A percentile compares a stretch with the other conserved stretches of the same genome.
These are phyloP conservation scores for Saccharomycopsis malanga DNA, from an alignment of 805 yeast species.

Conservation along the genomic window DNA sequence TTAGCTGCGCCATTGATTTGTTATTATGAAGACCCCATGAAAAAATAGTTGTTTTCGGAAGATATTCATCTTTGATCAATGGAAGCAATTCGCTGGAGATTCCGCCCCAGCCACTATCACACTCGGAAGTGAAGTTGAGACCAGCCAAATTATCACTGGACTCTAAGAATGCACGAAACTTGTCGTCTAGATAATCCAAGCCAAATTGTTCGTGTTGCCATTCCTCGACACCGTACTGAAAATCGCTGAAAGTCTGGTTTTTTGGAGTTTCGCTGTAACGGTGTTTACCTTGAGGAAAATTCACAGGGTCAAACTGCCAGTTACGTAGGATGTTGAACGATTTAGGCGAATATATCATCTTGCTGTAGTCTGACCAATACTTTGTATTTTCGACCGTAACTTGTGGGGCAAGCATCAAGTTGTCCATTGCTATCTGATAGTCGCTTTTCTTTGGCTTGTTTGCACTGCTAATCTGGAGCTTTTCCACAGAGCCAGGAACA, in stretches of 20 bases:
- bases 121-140: slow-evolving; percentile 58
- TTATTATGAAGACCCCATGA: slow-evolving; percentile 41
- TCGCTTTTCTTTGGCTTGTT: slow-evolving; percentile 40
- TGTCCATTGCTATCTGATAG: slow-evolving; percentile 61
- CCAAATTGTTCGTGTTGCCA: slow-evolving; percentile 35
- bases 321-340: slow-evolving; percentile 46
- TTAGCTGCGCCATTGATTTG: slow-evolving; percentile 10
- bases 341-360: slow-evolving; percentile 57
- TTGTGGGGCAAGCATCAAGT: slow-evolving; percentile 27
- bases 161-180: slow-evolving; percentile 59
- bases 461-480: slow-evolving; percentile 30
- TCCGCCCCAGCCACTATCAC: slow-evolving; percentile 84
- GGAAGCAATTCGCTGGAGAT: slow-evolving; percentile 45
- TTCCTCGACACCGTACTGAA: slow-evolving; percentile 54
- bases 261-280: slow-evolving; percentile 20
- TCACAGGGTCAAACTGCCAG: slow-evolving; percentile 49
- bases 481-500: slow-evolving; percentile 14
- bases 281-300: slow-evolving; percentile 27
- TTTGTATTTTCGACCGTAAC: slow-evolving; percentile 35
- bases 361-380: slow-evolving; percentile 79
- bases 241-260: slow-evolving; percentile 37
- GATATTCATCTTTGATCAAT: slow-evolving; percentile 63
- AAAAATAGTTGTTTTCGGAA: slow-evolving; percentile 41
- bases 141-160: slow-evolving; percentile 71
- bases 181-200: slow-evolving; percentile 49